Percentiles rank a stretch among this genome's conserved stretches.
Conservation (phyloP, 352 stramenopile species). For the Phytopythium delawarense region DNA sequence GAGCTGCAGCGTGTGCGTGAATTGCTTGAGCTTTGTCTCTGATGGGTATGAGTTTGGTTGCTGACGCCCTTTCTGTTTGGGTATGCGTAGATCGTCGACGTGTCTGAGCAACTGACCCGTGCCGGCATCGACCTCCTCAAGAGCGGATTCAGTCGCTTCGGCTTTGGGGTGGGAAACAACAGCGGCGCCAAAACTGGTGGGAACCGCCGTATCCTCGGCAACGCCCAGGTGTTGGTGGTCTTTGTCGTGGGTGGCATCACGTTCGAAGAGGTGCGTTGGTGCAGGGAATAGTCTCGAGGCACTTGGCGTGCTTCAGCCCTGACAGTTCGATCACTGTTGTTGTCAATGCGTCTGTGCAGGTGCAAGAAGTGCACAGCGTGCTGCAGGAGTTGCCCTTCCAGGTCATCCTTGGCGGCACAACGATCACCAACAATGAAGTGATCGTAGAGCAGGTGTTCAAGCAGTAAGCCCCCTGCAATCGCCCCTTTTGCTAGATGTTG, state of each 20-base stretch:
- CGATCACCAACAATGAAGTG: slow-evolving; percentile 64
- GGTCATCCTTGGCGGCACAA: slow-evolving; percentile 70
- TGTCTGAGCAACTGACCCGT: slow-evolving; percentile 68
- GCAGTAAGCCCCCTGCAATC: not conserved
- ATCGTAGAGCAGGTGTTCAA: slow-evolving; percentile 57
- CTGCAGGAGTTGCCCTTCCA: slow-evolving; percentile 48
- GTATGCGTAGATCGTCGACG: slow-evolving; percentile 52
- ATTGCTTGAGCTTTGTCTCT: not conserved
- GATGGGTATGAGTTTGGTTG: not conserved
- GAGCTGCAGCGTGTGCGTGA: slow-evolving; percentile 45
- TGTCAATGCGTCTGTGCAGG: slow-evolving; percentile 16
- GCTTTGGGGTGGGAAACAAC: slow-evolving; percentile 36
- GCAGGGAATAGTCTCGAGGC: not conserved
- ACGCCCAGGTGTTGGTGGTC: slow-evolving; percentile 45
- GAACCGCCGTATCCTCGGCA: slow-evolving; percentile 24
- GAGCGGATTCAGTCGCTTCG: slow-evolving; percentile 80
- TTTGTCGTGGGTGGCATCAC: slow-evolving; percentile 81
- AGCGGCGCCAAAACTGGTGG: slow-evolving; percentile 11
- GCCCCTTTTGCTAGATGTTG: too few species aligned
- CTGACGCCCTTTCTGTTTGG: not conserved
- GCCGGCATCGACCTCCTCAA: slow-evolving; percentile 78
- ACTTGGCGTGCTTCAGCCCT: not conserved
- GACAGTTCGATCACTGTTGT: not conserved
- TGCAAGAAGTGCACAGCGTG: slow-evolving; percentile 63
- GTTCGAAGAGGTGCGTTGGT: slow-evolving; percentile 52